Evolutionary conservation across 73 alveolate genomes (phyloP), one percentile per base, ranked within the genome.

Genomic region (Tetrahymena elliotti): DNA sequence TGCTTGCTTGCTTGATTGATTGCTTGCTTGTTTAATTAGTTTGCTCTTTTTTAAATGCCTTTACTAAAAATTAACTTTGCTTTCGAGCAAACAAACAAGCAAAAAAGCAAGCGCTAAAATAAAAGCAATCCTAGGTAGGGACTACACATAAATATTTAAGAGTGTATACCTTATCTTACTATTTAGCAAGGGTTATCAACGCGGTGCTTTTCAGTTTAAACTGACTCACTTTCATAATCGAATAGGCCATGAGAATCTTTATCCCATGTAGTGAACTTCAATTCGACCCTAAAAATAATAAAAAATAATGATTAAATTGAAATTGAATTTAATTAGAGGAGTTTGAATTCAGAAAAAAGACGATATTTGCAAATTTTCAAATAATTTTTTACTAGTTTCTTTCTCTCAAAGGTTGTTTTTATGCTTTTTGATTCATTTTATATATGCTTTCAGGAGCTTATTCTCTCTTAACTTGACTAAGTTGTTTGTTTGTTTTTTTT

Each of bases 171-270:
- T 31, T 38, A 53, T 83, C 96, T 84, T 82, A 40, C 92, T 36
- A 94, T 84, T 83, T 94, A 22, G 33, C 38, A 52, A 31, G 52
- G 38, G 38, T 94, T 33, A 33, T 18, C 38, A 24, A 94, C 93
- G 4, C 54, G 35, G 83, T 83, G 54, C 33, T 94, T 94, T 39
- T 94, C 93, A 37, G 93, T 52, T 13, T 93, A 53, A 35, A 94
- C 93, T 16, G 68, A 92, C 54, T 34, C 36, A 33, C 82, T 94
- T 94, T 94, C 96, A 84, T 94, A 94, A 94, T 94, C 96, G 83
- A 94, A 94, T 39, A 94, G 93, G 15, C 96, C 96, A 38, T 94
- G 94, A 9, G 96, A 94, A 83, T 94, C 94, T 10, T 94, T 94
- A 33, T 84, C 33, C 96, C 94, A 83, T 38, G 96, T 94, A 6